Percentiles rank a stretch among this genome's conserved stretches.
Conservation (phyloP, 257 asterid genomes). For the Solanum sejunctum region DNA sequence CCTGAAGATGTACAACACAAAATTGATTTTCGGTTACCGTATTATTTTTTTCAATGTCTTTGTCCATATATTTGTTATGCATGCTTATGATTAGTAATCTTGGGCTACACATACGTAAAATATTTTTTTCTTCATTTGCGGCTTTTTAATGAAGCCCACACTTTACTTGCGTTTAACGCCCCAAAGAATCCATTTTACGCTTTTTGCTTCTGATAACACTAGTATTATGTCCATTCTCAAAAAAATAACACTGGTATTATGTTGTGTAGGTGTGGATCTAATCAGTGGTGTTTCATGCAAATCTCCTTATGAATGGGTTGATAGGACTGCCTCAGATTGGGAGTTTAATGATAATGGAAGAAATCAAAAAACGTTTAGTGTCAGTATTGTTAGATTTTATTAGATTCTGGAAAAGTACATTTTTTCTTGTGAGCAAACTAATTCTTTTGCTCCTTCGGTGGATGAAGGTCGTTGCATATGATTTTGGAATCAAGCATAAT, state of each 20-base stretch:
- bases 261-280: slow-evolving; percentile 76
- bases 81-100: neutral
- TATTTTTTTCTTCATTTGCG: neutral
- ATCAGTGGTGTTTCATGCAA: slow-evolving; percentile 77
- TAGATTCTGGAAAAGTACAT: neutral
- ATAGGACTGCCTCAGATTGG: slow-evolving; percentile 55
- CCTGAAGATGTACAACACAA: neutral
- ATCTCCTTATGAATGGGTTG: slow-evolving; percentile 80
- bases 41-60: neutral
- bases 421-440: neutral
- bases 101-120: neutral
- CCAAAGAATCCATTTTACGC: neutral
- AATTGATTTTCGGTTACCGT: neutral
- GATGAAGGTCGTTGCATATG: slow-evolving; percentile 87
- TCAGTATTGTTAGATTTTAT: slow-evolving; percentile 13
- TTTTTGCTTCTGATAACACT: neutral
- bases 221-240: neutral
- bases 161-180: neutral
- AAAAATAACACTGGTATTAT: neutral
- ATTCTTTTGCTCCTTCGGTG: neutral
- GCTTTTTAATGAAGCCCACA: neutral
- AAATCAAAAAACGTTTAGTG: slow-evolving; percentile 36
- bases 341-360: slow-evolving; percentile 50
- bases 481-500: slow-evolving; percentile 94
- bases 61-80: neutral